Base-by-base conservation (phyloP, 768 basidiomycete genomes). In the Auricularia sp. region DNA sequence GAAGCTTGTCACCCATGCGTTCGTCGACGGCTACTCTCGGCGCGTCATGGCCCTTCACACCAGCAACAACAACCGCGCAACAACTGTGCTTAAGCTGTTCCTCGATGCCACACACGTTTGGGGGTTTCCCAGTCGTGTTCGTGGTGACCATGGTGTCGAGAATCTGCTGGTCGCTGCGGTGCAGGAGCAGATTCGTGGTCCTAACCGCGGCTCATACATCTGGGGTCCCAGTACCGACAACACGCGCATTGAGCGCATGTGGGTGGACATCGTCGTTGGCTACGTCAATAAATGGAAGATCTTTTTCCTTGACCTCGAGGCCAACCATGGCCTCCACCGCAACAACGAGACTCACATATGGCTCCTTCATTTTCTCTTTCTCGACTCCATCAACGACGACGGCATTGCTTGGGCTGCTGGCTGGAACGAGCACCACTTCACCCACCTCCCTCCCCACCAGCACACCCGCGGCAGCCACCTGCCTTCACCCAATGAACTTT, bases 101-200 rank as follows among this genome's bases (percentile, higher is more conserved):
- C 62, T 71, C 1, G 51, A 66, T 56, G 72, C 69, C 0, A 63
- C 69, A 14, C 18, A 13, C 1, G 37, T 64, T 3, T 71, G 74
- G 70, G 75, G 77, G 1, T 44, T 73, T 1, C 79, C 77, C 0
- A 71, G 69, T 2, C 65, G 74, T 1, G 35, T 76, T 3, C 64
- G 75, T 7, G 79, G 77, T 3, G 78, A 81, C 65, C 75, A 77
- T 71, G 78, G 80, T 2, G 67, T 67, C 7, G 77, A 79, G 66
- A 79, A 80, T 66, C 35, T 78, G 1, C 62, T 68, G 7, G 37
- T 39, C 8, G 51, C 51, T 18, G 74, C 79, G 24, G 75, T 77
- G 33, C 47, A 33, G 3, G 68, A 56, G 16, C 72, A 73, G 70
- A 66, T 67, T 13, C 61, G 64, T 10, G 47, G 58, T 4, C 33